Conservation (phyloP, 805 yeast species). For the Candida ficus region DNA sequence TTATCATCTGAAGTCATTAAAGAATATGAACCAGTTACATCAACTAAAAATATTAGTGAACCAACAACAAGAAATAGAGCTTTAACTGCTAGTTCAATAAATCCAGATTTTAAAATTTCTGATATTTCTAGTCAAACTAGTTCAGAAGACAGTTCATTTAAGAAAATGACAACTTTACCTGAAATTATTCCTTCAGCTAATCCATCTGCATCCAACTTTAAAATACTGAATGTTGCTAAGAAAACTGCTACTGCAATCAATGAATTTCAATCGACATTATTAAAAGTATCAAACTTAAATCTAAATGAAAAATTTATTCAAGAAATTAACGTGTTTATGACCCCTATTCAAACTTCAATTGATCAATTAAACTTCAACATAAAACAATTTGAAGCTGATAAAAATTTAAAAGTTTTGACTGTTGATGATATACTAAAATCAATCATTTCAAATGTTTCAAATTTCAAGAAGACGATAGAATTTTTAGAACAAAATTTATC, state of each 20-base stretch:
- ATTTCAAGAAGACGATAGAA: slow-evolving; percentile 48
- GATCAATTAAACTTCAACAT: slow-evolving; percentile 53
- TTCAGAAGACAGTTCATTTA: slow-evolving; percentile 22
- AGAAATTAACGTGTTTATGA: slow-evolving; percentile 41
- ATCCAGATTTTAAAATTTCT: slow-evolving; percentile 46
- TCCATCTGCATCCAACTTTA: slow-evolving; percentile 7
- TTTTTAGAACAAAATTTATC: slow-evolving; percentile 43
- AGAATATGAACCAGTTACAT: slow-evolving; percentile 21
- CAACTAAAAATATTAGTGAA: slow-evolving; percentile 2
- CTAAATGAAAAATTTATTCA: slow-evolving; percentile 48
- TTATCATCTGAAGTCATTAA: slow-evolving; percentile 19
- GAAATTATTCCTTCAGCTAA: slow-evolving; percentile 33
- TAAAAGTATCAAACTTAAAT: slow-evolving; percentile 54
- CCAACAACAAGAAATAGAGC: slow-evolving; percentile 20
- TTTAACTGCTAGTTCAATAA: slow-evolving; percentile 20
- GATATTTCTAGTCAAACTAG: background rate
- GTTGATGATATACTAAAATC: slow-evolving; percentile 33
- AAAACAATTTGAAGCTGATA: slow-evolving; percentile 40
- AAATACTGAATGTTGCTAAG: slow-evolving; percentile 44
- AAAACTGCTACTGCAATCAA: slow-evolving; percentile 58
- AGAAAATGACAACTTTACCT: slow-evolving; percentile 58
- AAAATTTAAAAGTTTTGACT: slow-evolving; percentile 13
- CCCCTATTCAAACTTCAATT: slow-evolving; percentile 50
- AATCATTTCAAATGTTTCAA: slow-evolving; percentile 33
- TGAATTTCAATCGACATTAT: slow-evolving; percentile 56